Evolutionary conservation across 202 grass and related monocot genomes (phyloP), one percentile per base, ranked within the genome.

Genomic region (Musa balbisiana): DNA sequence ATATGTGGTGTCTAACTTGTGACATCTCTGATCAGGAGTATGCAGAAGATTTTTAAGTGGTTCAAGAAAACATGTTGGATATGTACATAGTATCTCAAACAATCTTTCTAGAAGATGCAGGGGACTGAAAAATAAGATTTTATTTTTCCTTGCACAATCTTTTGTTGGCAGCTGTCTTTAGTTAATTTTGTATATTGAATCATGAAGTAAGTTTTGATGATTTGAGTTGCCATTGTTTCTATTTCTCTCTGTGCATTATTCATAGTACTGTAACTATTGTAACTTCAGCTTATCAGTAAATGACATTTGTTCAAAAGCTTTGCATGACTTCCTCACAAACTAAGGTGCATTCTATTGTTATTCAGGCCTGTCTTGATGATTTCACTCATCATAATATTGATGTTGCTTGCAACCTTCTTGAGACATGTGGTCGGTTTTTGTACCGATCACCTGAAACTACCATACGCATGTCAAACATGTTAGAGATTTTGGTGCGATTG

Each of bases 381-480:
- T 98, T 98, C 83, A 98, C 88, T 76, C 95, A 98, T 84, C 95
- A 98, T 84, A 98, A 98, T 78, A 98, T 98, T 69, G 95, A 98
- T 84, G 87, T 98, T 58, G 88, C 88, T 56, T 98, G 95, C 85
- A 98, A 89, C 78, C 91, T 98, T 87, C 91, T 98, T 0, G 95
- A 98, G 82, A 94, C 88, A 51, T 99, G 95, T 53, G 95, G 95
- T 1, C 87, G 88, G 0, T 98, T 92, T 84, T 83, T 98, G 64
- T 98, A 98, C 80, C 91, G 95, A 53, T 92, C 87, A 67, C 95
- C 95, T 67, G 94, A 98, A 85, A 94, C 95, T 75, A 92, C 95
- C 15, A 84, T 94, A 76, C 88, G 95, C 51, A 98, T 94, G 95
- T 81, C 88, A 55, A 98, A 92, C 78, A 92, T 98, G 95, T 74